Evolutionary conservation across 768 basidiomycete genomes (phyloP), one percentile per base, ranked within the genome.

Genomic region (Hygrophorus pudorinus): DNA sequence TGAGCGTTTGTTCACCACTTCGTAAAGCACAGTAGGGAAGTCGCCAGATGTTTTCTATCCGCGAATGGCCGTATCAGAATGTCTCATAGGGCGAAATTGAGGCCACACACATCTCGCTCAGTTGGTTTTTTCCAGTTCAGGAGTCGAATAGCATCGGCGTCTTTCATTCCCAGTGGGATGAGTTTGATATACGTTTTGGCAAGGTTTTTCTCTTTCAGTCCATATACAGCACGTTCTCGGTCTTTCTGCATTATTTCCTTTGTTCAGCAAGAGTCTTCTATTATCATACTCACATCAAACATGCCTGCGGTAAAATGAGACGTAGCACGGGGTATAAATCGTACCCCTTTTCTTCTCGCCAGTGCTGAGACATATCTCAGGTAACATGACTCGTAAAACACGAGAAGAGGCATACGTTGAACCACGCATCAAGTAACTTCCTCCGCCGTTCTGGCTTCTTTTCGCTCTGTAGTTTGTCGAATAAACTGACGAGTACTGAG

Each of bases 151-250:
- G 89, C 84, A 55, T 93, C 89, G 5, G 79, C 80, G 44, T 89
- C 85, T 56, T 78, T 78, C 58, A 65, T 75, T 31, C 84, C 83
- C 2, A 99, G 69, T 1, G 87, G 88, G 29, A 98, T 85, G 2
- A 93, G 73, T 49, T 85, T 81, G 65, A 94, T 89, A 58, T 93
- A 96, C 8, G 78, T 79, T 61, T 92, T 97, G 4, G 92, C 93
- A 2, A 99, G 66, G 57, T 85, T 87, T 65, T 85, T 86, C 67
- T 99, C 96, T 59, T 99, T 99, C 51, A 96, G 62, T 11, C 91
- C 88, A 60, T 98, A 99, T 0, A 92, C 81, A 0, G 88, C 76
- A 42, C 96, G 79, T 49, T 97, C 90, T 28, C 84, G 75, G 59
- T 98, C 96, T 76, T 96, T 88, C 91, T 98, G 59, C 16, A 46